Evolutionary conservation across 2,329 filamentous ascomycete genomes (phyloP).

Genomic region (Fusarium sublunatum): DNA sequence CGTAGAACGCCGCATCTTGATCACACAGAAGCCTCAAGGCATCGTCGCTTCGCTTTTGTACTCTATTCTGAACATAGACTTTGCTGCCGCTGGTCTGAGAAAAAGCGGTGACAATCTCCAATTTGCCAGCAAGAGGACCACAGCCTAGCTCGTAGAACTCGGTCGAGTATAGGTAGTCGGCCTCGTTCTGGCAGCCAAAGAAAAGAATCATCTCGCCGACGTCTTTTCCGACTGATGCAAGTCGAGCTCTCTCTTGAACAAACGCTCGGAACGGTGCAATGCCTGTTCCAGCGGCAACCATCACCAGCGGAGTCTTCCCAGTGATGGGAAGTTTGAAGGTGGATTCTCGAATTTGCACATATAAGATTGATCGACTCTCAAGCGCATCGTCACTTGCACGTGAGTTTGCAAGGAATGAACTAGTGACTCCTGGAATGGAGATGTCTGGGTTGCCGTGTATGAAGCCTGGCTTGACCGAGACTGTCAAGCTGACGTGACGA

Average conservation of each 20-base stretch:
- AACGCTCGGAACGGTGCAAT: conserved; percentile 55
- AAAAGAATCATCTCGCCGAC: conserved; percentile 56
- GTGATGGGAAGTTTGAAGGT: conserved; percentile 59
- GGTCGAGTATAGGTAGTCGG: conserved; percentile 66
- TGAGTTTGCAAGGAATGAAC: conserved; percentile 8
- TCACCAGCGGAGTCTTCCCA: conserved; percentile 59
- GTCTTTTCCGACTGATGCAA: conserved; percentile 25
- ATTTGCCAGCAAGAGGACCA: conserved; percentile 6
- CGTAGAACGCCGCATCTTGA: conserved; percentile 52
- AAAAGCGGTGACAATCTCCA: conserved; percentile 29
- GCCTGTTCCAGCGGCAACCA: conserved; percentile 63
- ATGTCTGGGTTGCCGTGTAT: conserved; percentile 11
- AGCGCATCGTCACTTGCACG: conserved; percentile 20
- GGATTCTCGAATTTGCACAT: conserved; percentile 38
- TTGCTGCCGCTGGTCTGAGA: conserved; percentile 8
- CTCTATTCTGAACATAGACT: conserved; percentile 54
- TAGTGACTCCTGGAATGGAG: conserved; percentile 37
- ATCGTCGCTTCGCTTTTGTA: conserved; percentile 47
- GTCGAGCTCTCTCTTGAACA: conserved; percentile 33
- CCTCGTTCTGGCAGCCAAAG: conserved; percentile 66
- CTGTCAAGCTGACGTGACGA: conserved; percentile 35
- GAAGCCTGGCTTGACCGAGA: conserved; percentile 21
- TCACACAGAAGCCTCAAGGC: conserved; percentile 47
- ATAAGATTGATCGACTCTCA: conserved; percentile 1
- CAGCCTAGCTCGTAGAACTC: conserved; percentile 44